Evolutionary conservation across 768 basidiomycete species (phyloP), one percentile per base, ranked within the genome.

Genomic region (Rhodotorula taiwanensis): DNA sequence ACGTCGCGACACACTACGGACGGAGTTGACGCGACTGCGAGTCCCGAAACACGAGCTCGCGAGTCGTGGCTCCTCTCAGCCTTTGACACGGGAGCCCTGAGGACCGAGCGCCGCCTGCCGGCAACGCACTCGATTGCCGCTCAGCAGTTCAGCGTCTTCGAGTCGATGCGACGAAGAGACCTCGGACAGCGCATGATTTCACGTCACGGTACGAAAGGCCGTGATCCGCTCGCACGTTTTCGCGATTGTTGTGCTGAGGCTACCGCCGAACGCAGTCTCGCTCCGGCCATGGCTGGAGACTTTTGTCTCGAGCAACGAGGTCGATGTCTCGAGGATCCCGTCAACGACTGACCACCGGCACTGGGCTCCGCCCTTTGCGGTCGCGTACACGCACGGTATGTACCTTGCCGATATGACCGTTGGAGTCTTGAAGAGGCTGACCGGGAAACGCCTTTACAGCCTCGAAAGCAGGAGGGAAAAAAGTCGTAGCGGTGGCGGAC

Each of bases 281-380:
- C 55, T 60, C 52, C 52, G 67, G 0, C 63, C 67, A 0, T 36
- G 42, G 21, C 54, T 69, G 11, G 34, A 27, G 42, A 64, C 60
- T 8, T 51, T 70, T 41, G 62, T 67, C 6, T 70, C 67, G 20
- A 62, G 60, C 45, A 62, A 73, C 52, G 62, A 67, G 45, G 39
- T 34, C 20, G 69, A 73, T 41, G 66, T 71, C 41, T 58, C 61
- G 31, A 42, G 70, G 27, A 59, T 65, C 33, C 58, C 61, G 4
- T 73, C 72, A 14, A 14, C 36, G 0, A 47, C 58, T 23, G 4
- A 30, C 14, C 21, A 54, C 25, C 61, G 67, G 5, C 52, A 69
- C 55, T 75, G 60, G 34, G 68, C 72, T 0, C 72, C 74, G 9
- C 74, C 72, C 1, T 73, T 75, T 44, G 67, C 71, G 2, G 59